Evolutionary conservation across 306 rosid genomes (phyloP).

Genomic region (Abrus pulchellus): DNA sequence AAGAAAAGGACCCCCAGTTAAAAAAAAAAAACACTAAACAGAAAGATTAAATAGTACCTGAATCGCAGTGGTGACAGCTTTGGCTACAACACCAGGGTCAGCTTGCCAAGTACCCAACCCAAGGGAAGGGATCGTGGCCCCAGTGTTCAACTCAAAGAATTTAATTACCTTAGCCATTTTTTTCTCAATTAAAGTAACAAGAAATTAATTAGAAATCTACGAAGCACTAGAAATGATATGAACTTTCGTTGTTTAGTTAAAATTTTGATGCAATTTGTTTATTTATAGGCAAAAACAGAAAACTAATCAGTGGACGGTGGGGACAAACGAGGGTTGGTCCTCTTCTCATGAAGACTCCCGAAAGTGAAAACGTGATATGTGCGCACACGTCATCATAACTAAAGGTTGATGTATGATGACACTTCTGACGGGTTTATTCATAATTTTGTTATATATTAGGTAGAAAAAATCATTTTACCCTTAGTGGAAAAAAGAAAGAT

Average conservation of each 20-base stretch:
- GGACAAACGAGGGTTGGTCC: too few relatives aligned
- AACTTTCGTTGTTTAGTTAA: too few relatives aligned
- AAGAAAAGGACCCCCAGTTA: background rate
- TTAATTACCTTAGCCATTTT: constrained; percentile 46
- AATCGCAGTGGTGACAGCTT: constrained; percentile 60
- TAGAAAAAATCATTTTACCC: too few relatives aligned
- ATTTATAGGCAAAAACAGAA: background rate
- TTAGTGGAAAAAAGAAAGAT: too few relatives aligned
- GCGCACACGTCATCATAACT: background rate
- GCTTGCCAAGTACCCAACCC: constrained; percentile 72
- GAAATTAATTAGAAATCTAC: background rate
- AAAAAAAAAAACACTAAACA: too few relatives aligned
- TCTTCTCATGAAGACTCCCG: background rate
- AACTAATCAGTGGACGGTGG: background rate
- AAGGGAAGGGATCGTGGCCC: constrained; percentile 66
- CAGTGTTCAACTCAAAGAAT: constrained; percentile 62
- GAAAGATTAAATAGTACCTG: constrained; percentile 41
- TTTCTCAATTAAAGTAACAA: background rate
- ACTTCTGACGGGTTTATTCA: too few relatives aligned
- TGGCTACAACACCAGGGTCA: constrained; percentile 56
- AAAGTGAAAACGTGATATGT: background rate
- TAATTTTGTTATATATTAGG: too few relatives aligned
- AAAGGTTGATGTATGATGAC: too few relatives aligned
- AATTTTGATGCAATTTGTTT: background rate
- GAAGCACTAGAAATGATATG: too few relatives aligned